Base-by-base conservation (phyloP, 805 yeast species). In the Clavispora phyllophila region DNA sequence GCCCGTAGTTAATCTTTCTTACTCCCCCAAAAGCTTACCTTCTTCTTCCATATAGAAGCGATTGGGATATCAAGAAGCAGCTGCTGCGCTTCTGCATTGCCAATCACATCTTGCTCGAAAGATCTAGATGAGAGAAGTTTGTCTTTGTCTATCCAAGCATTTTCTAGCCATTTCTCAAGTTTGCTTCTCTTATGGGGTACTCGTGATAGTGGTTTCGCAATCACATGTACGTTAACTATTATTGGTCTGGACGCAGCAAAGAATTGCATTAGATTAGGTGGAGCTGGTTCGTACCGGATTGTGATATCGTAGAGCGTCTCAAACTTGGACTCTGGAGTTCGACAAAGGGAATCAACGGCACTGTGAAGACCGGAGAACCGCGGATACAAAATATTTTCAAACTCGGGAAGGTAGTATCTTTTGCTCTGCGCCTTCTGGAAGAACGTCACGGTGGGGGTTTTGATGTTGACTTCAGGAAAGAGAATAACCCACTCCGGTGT, bases 381-480 rank as follows among this genome's bases (percentile, higher is more conserved):
- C 3, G 97, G 97, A 54, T 89, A 89, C 22, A 90, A 63, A 6
- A 87, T 63, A 48, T 85, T 72, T 9, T 74, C 60, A 15, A 84
- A 70, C 13, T 60, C 62, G 0, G 91, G 87, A n/a, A 84, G 66
- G 42, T 73, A 83, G 53, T 73, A 79, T 43, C 73, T 72, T 32
- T 73, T 74, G 37, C 82, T 72, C 46, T 80, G 70, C 24, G 73
- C 69, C 31, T 72, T 66, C 47, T 88, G 95, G 32, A 74, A 40
- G 53, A 59, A 49, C 36, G 66, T 58, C 36, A 71, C 70, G 28
- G 73, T 73, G 9, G 73, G 66, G 0, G 81, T 76, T 60, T 78
- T 75, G 7, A 84, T 76, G 54, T 84, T 85, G 4, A 86, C 96
- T 61, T 90, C 97, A 0, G 97, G 97, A 50, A 89, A 89, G 8